Evolutionary conservation across 2,329 filamentous ascomycete species (phyloP), one percentile per base, ranked within the genome.

Genomic region (Rhynchosporium secalis): DNA sequence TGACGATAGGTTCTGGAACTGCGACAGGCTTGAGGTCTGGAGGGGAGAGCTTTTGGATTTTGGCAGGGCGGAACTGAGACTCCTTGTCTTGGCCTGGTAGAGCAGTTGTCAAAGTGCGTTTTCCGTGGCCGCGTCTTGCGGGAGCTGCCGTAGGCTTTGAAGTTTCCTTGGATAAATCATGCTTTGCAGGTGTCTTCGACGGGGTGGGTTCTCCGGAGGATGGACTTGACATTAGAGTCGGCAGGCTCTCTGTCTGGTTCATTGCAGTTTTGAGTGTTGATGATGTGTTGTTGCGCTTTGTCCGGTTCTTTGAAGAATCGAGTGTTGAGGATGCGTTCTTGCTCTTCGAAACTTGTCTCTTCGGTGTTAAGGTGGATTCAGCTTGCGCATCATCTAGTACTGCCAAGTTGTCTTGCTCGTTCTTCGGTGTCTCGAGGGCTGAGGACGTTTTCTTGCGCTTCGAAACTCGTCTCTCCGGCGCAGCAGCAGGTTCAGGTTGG

Each of bases 11-110:
- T 9, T 52, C 49, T 4, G 49, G 49, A 38, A 8, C 8, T 5
- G 38, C 49, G n/a, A 52, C 15, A 12, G 20, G n/a, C 13, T n/a
- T 31, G 5, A 15, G 31, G 10, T 33, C 49, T 2, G 26, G 49
- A 26, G 31, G 49, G n/a, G 49, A 52, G n/a, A 52, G n/a, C 49
- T 52, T 52, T 20, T 52, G 49, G 31, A 38, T 7, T 9, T 52
- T 52, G 4, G 49, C 2, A 38, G 49, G 6, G 33, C 33, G 49
- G 15, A 38, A 26, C 6, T 31, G 9, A 26, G 15, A 26, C 6
- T 38, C 49, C 6, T 40, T 40, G 3, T 40, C n/a, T 10, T 20
- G 20, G 20, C 13, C 9, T 8, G 29, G 26, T 4, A 38, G 29
- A 6, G 49, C 15, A 12, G 15, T 20, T 20, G 20, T 20, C 20